A percentile compares a stretch with the other conserved stretches of the same genome.
Evolutionary conservation across 768 basidiomycete genomes (phyloP).

Genomic region (Lyophyllum decastes): DNA sequence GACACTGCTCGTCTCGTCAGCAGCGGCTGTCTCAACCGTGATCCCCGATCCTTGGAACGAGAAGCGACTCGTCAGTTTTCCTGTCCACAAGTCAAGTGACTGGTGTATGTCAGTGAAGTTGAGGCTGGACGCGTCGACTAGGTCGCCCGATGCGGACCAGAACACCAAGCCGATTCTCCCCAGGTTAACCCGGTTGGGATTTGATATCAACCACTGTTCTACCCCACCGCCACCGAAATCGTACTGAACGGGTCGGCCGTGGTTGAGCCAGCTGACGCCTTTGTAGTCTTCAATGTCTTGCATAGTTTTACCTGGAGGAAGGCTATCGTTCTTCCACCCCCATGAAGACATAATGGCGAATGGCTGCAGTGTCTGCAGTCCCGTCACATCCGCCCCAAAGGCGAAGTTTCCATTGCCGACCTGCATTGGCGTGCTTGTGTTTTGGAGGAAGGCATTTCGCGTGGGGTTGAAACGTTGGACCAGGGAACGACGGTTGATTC

Average conservation of each 20-base stretch:
- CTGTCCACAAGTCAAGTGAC: conserved; percentile 57
- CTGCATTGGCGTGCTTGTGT: conserved; percentile 50
- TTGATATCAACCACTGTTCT: conserved; percentile 57
- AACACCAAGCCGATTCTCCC: conserved; percentile 52
- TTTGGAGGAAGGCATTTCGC: conserved; percentile 43
- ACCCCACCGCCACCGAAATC: conserved; percentile 49
- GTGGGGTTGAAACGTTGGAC: conserved; percentile 52
- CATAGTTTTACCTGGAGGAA: conserved; percentile 43
- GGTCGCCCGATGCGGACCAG: conserved; percentile 25
- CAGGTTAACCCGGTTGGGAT: conserved; percentile 61
- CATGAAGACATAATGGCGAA: conserved; percentile 58
- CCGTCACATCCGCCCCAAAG: conserved; percentile 59
- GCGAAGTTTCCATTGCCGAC: conserved; percentile 65
- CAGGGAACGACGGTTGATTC: conserved; percentile 45
- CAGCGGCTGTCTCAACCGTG: conserved; percentile 39
- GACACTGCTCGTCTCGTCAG: conserved; percentile 39
- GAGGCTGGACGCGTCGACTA: conserved; percentile 34
- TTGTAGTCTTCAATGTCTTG: conserved; percentile 46
- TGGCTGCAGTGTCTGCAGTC: conserved; percentile 58
- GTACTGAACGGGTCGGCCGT: conserved; percentile 50
- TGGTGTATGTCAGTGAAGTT: conserved; percentile 39
- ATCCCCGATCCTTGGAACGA: conserved; percentile 34
- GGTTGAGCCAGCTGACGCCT: conserved; percentile 52
- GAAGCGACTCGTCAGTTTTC: conserved; percentile 49
- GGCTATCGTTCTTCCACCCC: conserved; percentile 63